Base-by-base conservation (phyloP, 179 eudicot genomes). In the Carnegiea gigantea region DNA sequence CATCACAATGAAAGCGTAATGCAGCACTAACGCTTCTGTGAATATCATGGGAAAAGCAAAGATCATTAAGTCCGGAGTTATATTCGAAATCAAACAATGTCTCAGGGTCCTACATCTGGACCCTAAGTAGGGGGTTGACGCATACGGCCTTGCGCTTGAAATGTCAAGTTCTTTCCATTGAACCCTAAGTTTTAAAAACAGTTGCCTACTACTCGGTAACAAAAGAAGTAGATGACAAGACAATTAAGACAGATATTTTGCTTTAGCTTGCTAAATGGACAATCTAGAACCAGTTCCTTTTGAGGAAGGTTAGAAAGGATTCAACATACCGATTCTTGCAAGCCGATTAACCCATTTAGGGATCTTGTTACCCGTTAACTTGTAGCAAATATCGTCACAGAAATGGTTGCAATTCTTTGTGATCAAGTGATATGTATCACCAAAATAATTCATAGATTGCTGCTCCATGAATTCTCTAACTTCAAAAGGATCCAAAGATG, bases 311-410 rank as follows among this genome's bases (percentile, higher is more conserved):
- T 33, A n/a, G 24, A 30, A 70, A 36, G 46, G 10, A 36, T 30
- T 17, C 43, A 14, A 70, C 44, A 36, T 36, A 70, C 73, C 73
- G 15, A 80, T 80, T 74, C 73, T 80, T 59, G 83, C 83, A 43
- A 80, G 83, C 60, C 83, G 83, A 60, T 80, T 80, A 33, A 80
- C 78, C 83, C 83, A 80, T 74, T 62, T 80, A 43, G 83, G 83
- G 60, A 80, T 80, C 26, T 36, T 76, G 38, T 80, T 80, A 78
- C 83, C 83, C 1, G 83, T 74, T 26, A 80, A 64, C 78, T 70
- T 70, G 73, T 70, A 70, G 18, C 73, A 70, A 17, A 70, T 70
- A 70, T 70, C 73, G 10, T 30, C 73, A 70, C 44, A 70, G 73
- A 70, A 70, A 70, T 70, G 73, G 73, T 70, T 70, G 46, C 73